Base-by-base conservation (phyloP, 768 basidiomycete genomes). In the Suillus bovinus region DNA sequence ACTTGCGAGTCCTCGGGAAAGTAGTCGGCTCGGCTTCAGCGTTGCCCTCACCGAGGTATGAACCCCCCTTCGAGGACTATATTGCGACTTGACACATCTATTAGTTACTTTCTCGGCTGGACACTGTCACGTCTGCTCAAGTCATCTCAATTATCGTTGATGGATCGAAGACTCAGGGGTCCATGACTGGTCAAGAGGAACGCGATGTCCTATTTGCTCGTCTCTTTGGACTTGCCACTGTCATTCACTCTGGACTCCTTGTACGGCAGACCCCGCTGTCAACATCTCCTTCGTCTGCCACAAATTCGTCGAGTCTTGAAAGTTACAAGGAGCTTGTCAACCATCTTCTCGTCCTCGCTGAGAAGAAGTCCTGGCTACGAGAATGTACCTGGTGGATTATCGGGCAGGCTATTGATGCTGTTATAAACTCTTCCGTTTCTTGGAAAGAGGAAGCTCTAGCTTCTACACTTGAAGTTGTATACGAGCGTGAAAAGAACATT, bases 1-100 rank as follows among this genome's bases (percentile, higher is more conserved):
- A 14, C 80, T 99, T 34, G 93, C 91, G 0, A 96, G 93, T 73
- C 91, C 94, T 1, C 81, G 95, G 68, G 96, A 99, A 73, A 93
- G 93, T 73, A 96, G 94, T 74, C 79, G 96, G 66, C 79, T 98
- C 41, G 96, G 96, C 20, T 99, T 98, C 72, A 94, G 95, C 10
- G 96, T 99, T 49, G 94, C 95, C 36, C 79, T 99, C 67, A 94
- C 96, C 0, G 96, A 97, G 82, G 96, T 96, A 70, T 67, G 85
- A 74, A 17, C 39, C 61, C 52, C 55, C 58, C 67, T 47, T 7
- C 61, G 36, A 44, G 39, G 31, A 46, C n/a, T 59, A 31, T 36
- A 44, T 8, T 42, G 5, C 17, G 36, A 27, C 24, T 50, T 56
- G n/a, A n/a, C 52, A 63, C 38, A 39, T 57, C 46, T 57, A 60